Evolutionary conservation across 495 filamentous ascomycete genomes (phyloP).

Genomic region (Staphylotrichum tortipilum): DNA sequence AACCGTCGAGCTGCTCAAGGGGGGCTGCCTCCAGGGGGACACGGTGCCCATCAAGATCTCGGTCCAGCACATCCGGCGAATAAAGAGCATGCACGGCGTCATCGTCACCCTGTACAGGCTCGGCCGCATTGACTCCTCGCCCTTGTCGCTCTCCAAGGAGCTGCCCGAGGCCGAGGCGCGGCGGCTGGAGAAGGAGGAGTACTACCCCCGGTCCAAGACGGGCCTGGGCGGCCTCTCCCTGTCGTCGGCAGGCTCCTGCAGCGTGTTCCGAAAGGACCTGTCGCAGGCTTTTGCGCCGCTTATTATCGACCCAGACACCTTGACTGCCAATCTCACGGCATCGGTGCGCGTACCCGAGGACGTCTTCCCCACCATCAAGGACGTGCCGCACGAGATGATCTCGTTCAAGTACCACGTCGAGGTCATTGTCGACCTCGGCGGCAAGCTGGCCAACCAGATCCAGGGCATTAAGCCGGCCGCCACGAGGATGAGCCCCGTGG

Average conservation of each 20-base stretch:
- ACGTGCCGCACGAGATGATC: constrained; percentile 83
- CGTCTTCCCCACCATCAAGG: constrained; percentile 82
- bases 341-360: constrained; percentile 82
- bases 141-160: constrained; percentile 50
- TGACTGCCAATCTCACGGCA: constrained; percentile 67
- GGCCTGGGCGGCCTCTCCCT: constrained; percentile 76
- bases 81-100: constrained; percentile 84
- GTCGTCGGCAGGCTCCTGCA: constrained; percentile 69
- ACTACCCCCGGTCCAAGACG: constrained; percentile 61
- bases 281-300: constrained; percentile 79
- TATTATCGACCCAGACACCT: constrained; percentile 70
- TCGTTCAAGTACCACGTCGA: constrained; percentile 90
- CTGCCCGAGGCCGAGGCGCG: constrained; percentile 54
- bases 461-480: constrained; percentile 34
- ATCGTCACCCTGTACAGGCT: constrained; percentile 89
- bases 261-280: constrained; percentile 88
- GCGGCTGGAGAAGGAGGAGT: constrained; percentile 63
- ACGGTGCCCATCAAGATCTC: constrained; percentile 68
- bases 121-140: constrained; percentile 83
- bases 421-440: constrained; percentile 82
- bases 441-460: constrained; percentile 60
- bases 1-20: constrained; percentile 71
- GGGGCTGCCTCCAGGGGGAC: constrained; percentile 82
- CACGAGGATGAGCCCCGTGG: constrained; percentile 6
- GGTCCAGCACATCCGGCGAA: constrained; percentile 75